These are phyloP conservation scores for Taxillus chinensis DNA, from an alignment of 164 flowering plant genomes.

Conservation along the genomic window DNA sequence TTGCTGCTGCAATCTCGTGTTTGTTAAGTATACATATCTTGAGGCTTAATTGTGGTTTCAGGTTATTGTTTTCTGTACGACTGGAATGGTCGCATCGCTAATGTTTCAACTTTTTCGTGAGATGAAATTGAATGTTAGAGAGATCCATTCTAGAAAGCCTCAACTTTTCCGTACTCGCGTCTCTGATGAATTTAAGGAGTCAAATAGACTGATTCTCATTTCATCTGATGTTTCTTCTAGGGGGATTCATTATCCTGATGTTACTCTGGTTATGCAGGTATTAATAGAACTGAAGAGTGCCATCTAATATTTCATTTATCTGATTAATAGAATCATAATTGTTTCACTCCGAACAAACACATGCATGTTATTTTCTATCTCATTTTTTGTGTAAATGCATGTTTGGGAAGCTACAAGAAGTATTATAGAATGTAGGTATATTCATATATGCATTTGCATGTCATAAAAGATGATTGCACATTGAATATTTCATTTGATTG, in stretches of 20 bases:
- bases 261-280: slow-evolving; percentile 93
- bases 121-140: slow-evolving; percentile 79
- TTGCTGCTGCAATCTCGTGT: not conserved
- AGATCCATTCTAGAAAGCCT: slow-evolving; percentile 84
- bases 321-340: not conserved
- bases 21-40: not conserved
- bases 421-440: no score
- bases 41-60: slow-evolving; percentile 21
- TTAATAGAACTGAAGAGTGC: slow-evolving; percentile 1
- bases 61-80: slow-evolving; percentile 88
- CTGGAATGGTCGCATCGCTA: slow-evolving; percentile 85
- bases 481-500: not conserved
- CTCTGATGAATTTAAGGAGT: slow-evolving; percentile 74
- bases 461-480: not conserved
- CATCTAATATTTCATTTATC: not conserved
- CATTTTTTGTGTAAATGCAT: no score
- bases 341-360: no score
- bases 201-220: slow-evolving; percentile 62
- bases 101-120: slow-evolving; percentile 57
- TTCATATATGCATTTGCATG: no score
- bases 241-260: slow-evolving; percentile 92
- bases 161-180: slow-evolving; percentile 62
- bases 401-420: no score
- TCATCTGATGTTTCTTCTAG: slow-evolving; percentile 93
- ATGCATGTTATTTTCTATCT: no score